Evolutionary conservation across 306 rosid genomes (phyloP), one percentile per base, ranked within the genome.

Genomic region (Cercis canadensis): DNA sequence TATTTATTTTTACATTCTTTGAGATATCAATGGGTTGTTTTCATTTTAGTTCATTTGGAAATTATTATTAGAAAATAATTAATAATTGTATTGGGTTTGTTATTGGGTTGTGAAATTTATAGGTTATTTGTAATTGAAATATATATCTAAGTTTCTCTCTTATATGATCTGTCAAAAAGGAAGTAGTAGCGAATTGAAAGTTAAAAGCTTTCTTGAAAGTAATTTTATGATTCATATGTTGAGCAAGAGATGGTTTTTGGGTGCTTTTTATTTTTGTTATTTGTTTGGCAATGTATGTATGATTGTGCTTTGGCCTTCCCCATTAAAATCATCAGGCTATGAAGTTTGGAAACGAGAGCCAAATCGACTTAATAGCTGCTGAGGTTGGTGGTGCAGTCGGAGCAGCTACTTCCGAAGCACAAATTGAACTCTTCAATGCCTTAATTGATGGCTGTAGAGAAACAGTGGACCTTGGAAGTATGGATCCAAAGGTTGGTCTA

Each of bases 291-390:
- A 19, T 60, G 47, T 59, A 45, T 64, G 24, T 49, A 57, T 59
- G 24, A 31, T 45, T 69, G 75, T 36, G 69, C 55, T 70, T 39
- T 70, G 54, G 13, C 78, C 15, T 65, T 60, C 34, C 47, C 15
- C 17, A 52, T 66, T 55, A 76, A 71, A 82, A 66, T 67, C 46
- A 33, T 36, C 75, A 95, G 99, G 93, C 88, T 67, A 82, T 95
- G 96, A 95, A 92, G 72, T 95, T 80, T 82, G 99, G 97, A 56
- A 92, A 95, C 63, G 89, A 87, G 82, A 92, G 89, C 85, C 96
- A 92, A 82, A 77, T 92, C 34, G 75, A 88, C 81, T 77, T 82
- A 70, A 89, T 92, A 61, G 90, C 71, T 68, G 87, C 85, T 33
- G 99, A 95, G 80, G 96, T 92, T 57, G 91, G 97, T 66, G 97